A percentile compares a stretch with the other conserved stretches of the same genome.
These are phyloP conservation scores for Cyamopsis tetragonoloba DNA, from an alignment of 306 rosid genomes.

Conservation along the genomic window DNA sequence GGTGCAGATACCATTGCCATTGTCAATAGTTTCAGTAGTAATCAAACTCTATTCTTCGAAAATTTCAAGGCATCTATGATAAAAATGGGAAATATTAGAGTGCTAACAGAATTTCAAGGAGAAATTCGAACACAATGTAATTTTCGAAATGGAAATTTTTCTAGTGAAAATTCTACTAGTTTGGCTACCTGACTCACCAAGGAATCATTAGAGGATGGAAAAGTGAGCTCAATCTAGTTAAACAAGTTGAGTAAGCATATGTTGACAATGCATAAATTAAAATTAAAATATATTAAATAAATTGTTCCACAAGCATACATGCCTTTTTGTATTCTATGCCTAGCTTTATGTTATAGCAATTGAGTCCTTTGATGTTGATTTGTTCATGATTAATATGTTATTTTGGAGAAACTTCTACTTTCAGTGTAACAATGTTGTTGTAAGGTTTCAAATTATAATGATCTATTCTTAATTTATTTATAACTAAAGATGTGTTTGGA, in stretches of 20 bases:
- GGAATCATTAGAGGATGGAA: conserved; percentile 1
- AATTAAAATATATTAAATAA: not conserved
- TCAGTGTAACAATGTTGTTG: no score
- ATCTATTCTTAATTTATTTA: no score
- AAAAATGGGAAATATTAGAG: conserved; percentile 36
- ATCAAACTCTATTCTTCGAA: conserved; percentile 30
- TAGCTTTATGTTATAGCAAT: not conserved
- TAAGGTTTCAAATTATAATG: no score
- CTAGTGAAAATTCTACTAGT: no score
- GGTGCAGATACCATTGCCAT: conserved; percentile 27
- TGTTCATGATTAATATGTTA: not conserved
- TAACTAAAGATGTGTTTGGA: no score
- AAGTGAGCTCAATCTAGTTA: conserved; percentile 25
- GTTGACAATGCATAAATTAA: not conserved
- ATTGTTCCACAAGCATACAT: not conserved
- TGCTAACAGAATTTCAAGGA: conserved; percentile 34
- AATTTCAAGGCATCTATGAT: conserved; percentile 36
- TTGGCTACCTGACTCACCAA: not conserved
- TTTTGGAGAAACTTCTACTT: not conserved
- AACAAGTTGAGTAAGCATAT: not conserved
- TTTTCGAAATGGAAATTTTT: conserved; percentile 29
- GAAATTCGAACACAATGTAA: conserved; percentile 36
- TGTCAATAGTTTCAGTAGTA: conserved; percentile 17
- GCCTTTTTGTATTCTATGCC: not conserved
- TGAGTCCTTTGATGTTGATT: no score